Evolutionary conservation across 108 stramenopile species (phyloP), one percentile per base, ranked within the genome.

Genomic region (Ochromonas danica): DNA sequence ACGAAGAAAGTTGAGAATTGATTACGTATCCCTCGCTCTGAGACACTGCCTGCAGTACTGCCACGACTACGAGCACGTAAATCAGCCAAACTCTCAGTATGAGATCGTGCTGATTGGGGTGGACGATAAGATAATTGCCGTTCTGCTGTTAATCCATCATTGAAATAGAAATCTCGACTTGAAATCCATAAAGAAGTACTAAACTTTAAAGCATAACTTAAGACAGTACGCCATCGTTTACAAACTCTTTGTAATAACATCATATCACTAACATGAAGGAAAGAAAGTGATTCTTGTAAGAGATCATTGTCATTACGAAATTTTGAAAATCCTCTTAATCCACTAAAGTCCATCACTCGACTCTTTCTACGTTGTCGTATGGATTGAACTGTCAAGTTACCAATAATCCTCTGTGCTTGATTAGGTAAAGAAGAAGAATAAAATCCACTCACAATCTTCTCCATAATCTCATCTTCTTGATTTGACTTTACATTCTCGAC

Each of bases 281-380:
- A 67, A 10, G 33, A 35, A 28, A 67, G 35, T 14, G 63, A 67
- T 36, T 67, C 63, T 31, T 31, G 63, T 10, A 67, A 36, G 6
- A 67, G 31, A 36, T 67, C 63, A 36, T 67, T 67, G 31, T 67
- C 63, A 25, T 67, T 67, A 31, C 63, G 63, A 67, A 67, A 67
- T 25, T 67, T 67, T 6, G 30, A 10, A 67, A 67, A 67, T 57
- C 17, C 51, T 57, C 22, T 22, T 17, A 57, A 57, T 57, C 22
- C 51, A 22, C 51, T 22, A 22, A 17, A 57, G 10, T 57, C n/a
- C n/a, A n/a, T n/a, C n/a, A n/a, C n/a, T n/a, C n/a, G n/a, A n/a
- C n/a, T n/a, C n/a, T n/a, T n/a, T n/a, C n/a, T n/a, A n/a, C n/a
- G n/a, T n/a, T n/a, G n/a, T n/a, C n/a, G n/a, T n/a, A n/a, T n/a